Conservation (phyloP, 441 rosid genomes). For the Populus tomentosa region DNA sequence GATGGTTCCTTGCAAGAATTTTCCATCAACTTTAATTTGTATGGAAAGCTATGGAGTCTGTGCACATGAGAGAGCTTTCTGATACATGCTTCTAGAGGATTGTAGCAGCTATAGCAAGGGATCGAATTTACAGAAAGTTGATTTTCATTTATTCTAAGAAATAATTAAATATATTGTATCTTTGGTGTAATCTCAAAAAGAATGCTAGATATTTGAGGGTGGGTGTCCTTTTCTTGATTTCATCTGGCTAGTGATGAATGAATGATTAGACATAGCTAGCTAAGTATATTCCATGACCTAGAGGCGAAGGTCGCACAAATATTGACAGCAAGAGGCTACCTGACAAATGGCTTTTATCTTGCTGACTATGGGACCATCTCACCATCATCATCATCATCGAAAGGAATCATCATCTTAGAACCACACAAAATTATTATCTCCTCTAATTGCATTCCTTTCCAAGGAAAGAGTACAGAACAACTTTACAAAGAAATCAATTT, state of each 20-base stretch:
- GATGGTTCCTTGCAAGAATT: neutral
- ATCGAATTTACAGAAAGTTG: neutral
- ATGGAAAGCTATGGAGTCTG: neutral
- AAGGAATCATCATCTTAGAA: conserved; percentile 45
- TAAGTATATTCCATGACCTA: conserved; percentile 29
- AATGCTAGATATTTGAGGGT: conserved; percentile 14
- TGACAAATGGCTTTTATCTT: conserved; percentile 23
- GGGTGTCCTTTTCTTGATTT: conserved; percentile 24
- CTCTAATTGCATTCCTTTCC: conserved; percentile 32
- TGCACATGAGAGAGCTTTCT: neutral
- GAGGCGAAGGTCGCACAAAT: conserved; percentile 14
- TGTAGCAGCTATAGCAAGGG: neutral
- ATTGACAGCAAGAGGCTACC: conserved; percentile 39
- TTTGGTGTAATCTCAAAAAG: neutral
- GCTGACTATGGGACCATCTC: conserved; percentile 30
- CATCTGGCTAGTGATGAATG: neutral
- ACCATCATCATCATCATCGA: conserved; percentile 13
- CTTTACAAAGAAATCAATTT: conserved; percentile 16
- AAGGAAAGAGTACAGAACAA: conserved; percentile 35
- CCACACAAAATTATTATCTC: conserved; percentile 32
- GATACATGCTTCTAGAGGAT: conserved; percentile 1
- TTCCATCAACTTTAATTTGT: conserved; percentile 1
- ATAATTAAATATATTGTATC: neutral
- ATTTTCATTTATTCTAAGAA: neutral
- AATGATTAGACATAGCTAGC: conserved; percentile 31